Base-by-base conservation (phyloP, 2,329 filamentous ascomycete genomes). In the Fusarium cyanostomum region DNA sequence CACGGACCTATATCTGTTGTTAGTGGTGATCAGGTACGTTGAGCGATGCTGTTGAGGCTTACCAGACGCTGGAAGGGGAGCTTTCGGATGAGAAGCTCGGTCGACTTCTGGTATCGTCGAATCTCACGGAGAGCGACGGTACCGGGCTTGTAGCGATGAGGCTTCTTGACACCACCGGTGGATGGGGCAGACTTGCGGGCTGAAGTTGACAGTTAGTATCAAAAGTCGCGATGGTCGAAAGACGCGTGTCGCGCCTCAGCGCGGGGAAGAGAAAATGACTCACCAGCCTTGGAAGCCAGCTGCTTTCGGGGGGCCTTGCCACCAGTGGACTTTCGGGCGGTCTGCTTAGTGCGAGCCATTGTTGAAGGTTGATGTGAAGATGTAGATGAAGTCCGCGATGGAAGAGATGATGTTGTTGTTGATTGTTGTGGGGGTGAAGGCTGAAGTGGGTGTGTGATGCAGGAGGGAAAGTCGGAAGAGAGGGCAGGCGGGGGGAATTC, bases 41-140 rank as follows among this genome's bases (percentile, higher is more conserved):
- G 30, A 2, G 11, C 11, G 7, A n/a, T 21, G 31, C n/a, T 0
- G 7, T 12, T 21, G 9, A 3, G 28, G 75, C 84, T 78, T 81
- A 86, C 95, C 78, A 99, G 85, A 79, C 95, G 92, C 84, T 97
- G 92, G 86, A 99, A 99, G 62, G 95, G 95, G 66, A 97, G 90
- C 86, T 97, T 98, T 82, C 92, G 89, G 82, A 99, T 93, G 73
- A 99, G 84, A 48, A 99, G 89, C 84, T 98, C 94, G 48, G 94
- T 97, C 67, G 90, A 92, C 85, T 96, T 96, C 85, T 98, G 94
- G 86, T 98, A 98, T 77, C 92, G 91, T 86, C 94, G 91, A 75
- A 99, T 99, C 85, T 99, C 95, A 87, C 93, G 92, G 75, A 98
- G 91, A 86, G 94, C 94, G 82, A 97, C 91, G 77, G 95, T 96